Percentiles rank a stretch among this genome's conserved stretches.
These are phyloP conservation scores for Yarrowia porcina DNA, from an alignment of 805 yeast species.

Conservation along the genomic window DNA sequence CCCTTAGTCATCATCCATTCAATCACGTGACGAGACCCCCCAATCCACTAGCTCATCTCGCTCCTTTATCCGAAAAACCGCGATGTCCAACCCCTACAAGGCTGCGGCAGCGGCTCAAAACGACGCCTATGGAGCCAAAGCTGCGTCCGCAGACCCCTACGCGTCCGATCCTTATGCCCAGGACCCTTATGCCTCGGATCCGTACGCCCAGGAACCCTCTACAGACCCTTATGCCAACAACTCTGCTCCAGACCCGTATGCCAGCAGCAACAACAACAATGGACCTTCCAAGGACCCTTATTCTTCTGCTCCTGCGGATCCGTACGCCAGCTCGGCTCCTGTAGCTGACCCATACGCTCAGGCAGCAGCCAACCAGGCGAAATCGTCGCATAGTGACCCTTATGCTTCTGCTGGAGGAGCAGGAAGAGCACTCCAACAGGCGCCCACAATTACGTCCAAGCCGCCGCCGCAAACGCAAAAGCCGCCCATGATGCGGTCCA, in stretches of 20 bases:
- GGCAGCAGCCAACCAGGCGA: background rate
- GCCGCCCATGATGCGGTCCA: constrained; percentile 15
- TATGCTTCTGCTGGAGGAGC: background rate
- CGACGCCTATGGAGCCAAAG: constrained; percentile 10
- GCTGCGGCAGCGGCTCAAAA: constrained; percentile 24
- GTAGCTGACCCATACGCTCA: background rate
- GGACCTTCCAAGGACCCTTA: background rate
- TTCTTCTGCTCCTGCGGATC: background rate
- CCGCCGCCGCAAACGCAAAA: background rate
- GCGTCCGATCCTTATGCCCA: background rate
- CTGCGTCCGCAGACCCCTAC: constrained; percentile 6
- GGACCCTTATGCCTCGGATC: background rate
- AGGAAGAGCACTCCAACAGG: background rate
- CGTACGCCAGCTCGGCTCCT: background rate
- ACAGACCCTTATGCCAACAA: background rate
- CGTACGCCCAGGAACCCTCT: background rate
- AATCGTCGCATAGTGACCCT: background rate
- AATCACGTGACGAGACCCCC: background rate
- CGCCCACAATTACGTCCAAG: background rate
- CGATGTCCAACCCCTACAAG: constrained; percentile 24
- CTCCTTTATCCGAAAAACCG: background rate
- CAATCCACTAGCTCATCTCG: background rate
- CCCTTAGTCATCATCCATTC: too few species aligned
- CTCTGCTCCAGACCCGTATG: background rate
- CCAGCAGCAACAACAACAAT: background rate